These are phyloP conservation scores for Ceratobasidium sp. DNA, from an alignment of 1,284 basidiomycete species.

Conservation along the genomic window DNA sequence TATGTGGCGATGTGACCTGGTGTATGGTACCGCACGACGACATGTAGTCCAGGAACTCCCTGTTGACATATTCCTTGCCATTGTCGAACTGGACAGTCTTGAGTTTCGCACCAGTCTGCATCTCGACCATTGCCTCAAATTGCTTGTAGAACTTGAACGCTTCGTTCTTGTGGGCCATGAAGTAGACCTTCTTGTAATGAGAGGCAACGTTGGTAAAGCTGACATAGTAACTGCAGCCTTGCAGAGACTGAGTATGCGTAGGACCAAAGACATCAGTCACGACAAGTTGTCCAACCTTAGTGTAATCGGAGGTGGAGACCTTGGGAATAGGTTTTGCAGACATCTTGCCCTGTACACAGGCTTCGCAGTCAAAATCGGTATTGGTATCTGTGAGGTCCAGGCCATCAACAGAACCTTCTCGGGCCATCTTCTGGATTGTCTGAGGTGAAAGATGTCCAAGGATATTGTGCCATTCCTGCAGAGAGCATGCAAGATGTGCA, in stretches of 20 bases:
- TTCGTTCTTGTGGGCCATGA: slow-evolving; percentile 14
- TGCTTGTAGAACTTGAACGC: not conserved
- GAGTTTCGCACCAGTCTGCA: not conserved
- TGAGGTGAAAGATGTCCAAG: not conserved
- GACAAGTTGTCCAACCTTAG: not conserved
- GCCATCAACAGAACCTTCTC: not conserved
- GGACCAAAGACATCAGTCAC: slow-evolving; percentile 14
- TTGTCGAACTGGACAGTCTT: slow-evolving; percentile 15
- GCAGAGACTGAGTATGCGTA: not conserved
- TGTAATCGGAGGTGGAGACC: slow-evolving; percentile 42
- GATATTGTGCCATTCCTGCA: not conserved
- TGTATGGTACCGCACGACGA: not conserved
- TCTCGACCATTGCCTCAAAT: not conserved
- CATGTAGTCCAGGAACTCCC: not conserved
- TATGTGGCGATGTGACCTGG: slow-evolving; percentile 45
- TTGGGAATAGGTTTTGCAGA: slow-evolving; percentile 37
- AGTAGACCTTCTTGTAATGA: not conserved
- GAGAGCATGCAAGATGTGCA: not conserved
- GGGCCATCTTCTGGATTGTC: not conserved
- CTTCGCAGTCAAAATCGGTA: not conserved
- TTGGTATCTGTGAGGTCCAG: not conserved
- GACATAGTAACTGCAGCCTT: slow-evolving; percentile 8
- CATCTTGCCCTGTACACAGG: not conserved
- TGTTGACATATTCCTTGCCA: slow-evolving; percentile 5
- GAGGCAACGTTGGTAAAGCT: not conserved